Evolutionary conservation across 495 filamentous ascomycete species (phyloP).

Genomic region (Aspergillus nidulans): DNA sequence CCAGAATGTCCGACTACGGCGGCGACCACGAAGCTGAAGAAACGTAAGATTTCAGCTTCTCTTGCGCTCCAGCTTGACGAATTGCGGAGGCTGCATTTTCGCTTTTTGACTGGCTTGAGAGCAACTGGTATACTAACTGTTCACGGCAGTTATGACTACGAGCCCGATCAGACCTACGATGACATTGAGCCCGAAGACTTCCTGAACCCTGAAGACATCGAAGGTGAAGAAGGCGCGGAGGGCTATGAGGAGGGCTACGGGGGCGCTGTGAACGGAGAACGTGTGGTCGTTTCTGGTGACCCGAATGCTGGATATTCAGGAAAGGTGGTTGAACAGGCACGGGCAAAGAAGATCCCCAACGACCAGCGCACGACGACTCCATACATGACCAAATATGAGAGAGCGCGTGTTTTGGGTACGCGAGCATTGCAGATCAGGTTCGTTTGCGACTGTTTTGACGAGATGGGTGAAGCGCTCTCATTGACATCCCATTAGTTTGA

Average conservation of each 20-base stretch:
- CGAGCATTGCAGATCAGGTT: conserved; percentile 94
- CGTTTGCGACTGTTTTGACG: conserved; percentile 20
- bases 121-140: conserved; percentile 16
- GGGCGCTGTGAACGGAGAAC: conserved; percentile 44
- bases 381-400: conserved; percentile 99
- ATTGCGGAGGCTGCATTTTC: neutral
- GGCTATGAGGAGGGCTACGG: conserved; percentile 53
- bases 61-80: neutral
- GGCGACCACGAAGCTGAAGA: conserved; percentile 66
- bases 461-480: neutral
- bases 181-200: conserved; percentile 59
- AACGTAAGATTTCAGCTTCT: conserved; percentile 29
- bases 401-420: conserved; percentile 86
- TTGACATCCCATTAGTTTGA: conserved; percentile 63
- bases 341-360: conserved; percentile 85
- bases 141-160: conserved; percentile 45
- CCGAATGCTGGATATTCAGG: conserved; percentile 58
- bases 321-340: conserved; percentile 56
- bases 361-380: conserved; percentile 89
- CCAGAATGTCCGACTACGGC: conserved; percentile 83
- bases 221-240: conserved; percentile 38
- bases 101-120: neutral
- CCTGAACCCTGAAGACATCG: conserved; percentile 43
- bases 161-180: conserved; percentile 59
- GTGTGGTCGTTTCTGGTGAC: conserved; percentile 70